Evolutionary conservation across 2,329 filamentous ascomycete genomes (phyloP), one percentile per base, ranked within the genome.

Genomic region (Aspergillus sojae): DNA sequence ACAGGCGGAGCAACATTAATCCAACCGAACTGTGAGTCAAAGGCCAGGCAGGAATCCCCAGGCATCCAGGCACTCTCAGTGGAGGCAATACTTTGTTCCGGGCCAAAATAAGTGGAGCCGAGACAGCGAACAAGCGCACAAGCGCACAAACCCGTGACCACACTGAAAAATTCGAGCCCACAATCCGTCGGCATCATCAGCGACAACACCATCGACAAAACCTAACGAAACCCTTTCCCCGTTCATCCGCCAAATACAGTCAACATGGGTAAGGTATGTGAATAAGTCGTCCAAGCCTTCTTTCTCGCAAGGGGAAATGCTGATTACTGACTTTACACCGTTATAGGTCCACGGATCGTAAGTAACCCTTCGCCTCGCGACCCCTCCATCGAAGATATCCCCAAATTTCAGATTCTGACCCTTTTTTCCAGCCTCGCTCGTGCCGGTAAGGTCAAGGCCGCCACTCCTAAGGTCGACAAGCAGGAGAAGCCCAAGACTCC

Each of bases 401-500:
- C 61, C 28, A 19, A 30, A 21, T 5, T 48, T 23, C 45, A 48
- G 23, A 52, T 52, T 57, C 21, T 54, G 30, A 41, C 56, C 28
- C 9, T 36, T 28, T 55, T n/a, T 55, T 21, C n/a, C 52, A 55
- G 61, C 46, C 68, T 70, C 68, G 68, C 68, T 62, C 68, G 68
- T 70, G 68, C 68, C 62, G 68, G 68, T 70, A 70, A 70, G 68
- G 68, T 70, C 63, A 70, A 70, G 68, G 63, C 63, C 62, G 68
- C 67, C 55, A 70, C 66, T 65, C 68, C 67, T 62, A 68, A 68
- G 66, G 68, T 70, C 65, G 68, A 70, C 57, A 60, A 68, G 65
- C 68, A 70, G 63, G 94, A 97, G 90, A 97, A 97, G 91, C 86
- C 91, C 85, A 97, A 98, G 91, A 88, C 85, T 76, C 93, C 94